Base-by-base conservation (phyloP, 179 eudicot genomes). In the Heliamphora pulchella region DNA sequence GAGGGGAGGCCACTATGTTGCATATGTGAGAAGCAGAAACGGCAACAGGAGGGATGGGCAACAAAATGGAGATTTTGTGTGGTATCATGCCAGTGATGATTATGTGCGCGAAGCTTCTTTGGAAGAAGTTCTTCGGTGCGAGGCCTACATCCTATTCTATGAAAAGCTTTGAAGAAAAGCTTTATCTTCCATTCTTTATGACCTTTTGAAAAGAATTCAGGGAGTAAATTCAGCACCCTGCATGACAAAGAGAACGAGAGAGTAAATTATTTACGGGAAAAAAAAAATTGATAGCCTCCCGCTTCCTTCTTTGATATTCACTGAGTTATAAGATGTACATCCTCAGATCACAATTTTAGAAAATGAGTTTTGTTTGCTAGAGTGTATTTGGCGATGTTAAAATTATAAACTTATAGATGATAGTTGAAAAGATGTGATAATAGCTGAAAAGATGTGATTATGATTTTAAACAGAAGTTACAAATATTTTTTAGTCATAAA, bases 1-100 rank as follows among this genome's bases (percentile, higher is more conserved):
- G 95, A 88, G 90, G 81, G 91, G 92, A 51, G 97, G 97, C 61
- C 98, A 93, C 83, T 95, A 95, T 82, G 89, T 93, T 71, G 97
- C 98, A 46, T 91, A 77, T 59, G 72, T 77, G 9, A 70, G 81
- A 64, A 91, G 86, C n/a, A 76, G 78, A 48, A 84, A 81, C 18
- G 78, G 59, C 18, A 53, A 71, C 76, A 65, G 81, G 70, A 80
- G 76, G 79, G 77, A 67, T 22, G 87, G 81, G 22, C 83, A 88
- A 69, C 81, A 78, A 75, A 80, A 68, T 39, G 83, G 83, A 55
- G 86, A 80, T 86, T 75, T 55, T 46, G 82, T 84, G 58, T 94
- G 98, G 98, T 94, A 91, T 85, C 81, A 91, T 81, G 92, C 88
- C 20, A 91, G 98, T 80, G 98, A 94, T 87, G 83, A 89, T 9